Evolutionary conservation across 1,284 basidiomycete genomes (phyloP).

Genomic region (Caloboletus inedulis): DNA sequence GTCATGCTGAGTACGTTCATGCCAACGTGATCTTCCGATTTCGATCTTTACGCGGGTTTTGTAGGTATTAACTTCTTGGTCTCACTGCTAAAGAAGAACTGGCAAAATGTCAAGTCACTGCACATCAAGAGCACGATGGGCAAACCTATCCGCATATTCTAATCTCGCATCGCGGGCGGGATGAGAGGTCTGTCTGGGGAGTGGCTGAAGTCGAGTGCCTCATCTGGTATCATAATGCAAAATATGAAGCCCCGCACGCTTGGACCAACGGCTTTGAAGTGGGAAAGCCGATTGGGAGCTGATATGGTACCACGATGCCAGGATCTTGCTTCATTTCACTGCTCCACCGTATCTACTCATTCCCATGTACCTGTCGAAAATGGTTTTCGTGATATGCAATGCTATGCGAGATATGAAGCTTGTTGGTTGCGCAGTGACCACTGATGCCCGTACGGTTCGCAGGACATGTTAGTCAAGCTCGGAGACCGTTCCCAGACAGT

Average conservation of each 20-base stretch:
- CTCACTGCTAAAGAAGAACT: slow-evolving; percentile 99
- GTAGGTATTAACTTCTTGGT: slow-evolving; percentile 99
- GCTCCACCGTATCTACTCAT: slow-evolving; percentile 11
- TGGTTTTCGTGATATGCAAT: slow-evolving; percentile 16
- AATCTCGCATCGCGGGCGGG: slow-evolving; percentile 30
- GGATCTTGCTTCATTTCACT: slow-evolving; percentile 16
- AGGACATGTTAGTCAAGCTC: slow-evolving; percentile 6
- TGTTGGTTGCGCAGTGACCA: not conserved
- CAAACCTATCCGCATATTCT: slow-evolving; percentile 94
- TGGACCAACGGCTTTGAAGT: slow-evolving; percentile 77
- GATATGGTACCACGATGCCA: slow-evolving; percentile 39
- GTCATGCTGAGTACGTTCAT: slow-evolving; percentile 85
- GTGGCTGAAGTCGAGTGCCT: slow-evolving; percentile 20
- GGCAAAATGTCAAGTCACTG: slow-evolving; percentile 99
- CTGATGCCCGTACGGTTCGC: slow-evolving; percentile 10
- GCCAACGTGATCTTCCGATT: not conserved
- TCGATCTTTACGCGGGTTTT: slow-evolving; percentile 8
- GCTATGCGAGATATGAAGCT: slow-evolving; percentile 11
- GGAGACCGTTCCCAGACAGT: slow-evolving; percentile 15
- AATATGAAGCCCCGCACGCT: slow-evolving; percentile 91
- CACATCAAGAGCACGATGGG: slow-evolving; percentile 99
- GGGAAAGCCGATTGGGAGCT: slow-evolving; percentile 84
- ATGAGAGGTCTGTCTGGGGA: slow-evolving; percentile 6
- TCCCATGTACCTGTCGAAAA: slow-evolving; percentile 25
- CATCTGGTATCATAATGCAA: slow-evolving; percentile 60